A percentile compares a stretch with the other conserved stretches of the same genome.
Conservation (phyloP, 495 filamentous ascomycete species). For the Aspergillus biplanus region DNA sequence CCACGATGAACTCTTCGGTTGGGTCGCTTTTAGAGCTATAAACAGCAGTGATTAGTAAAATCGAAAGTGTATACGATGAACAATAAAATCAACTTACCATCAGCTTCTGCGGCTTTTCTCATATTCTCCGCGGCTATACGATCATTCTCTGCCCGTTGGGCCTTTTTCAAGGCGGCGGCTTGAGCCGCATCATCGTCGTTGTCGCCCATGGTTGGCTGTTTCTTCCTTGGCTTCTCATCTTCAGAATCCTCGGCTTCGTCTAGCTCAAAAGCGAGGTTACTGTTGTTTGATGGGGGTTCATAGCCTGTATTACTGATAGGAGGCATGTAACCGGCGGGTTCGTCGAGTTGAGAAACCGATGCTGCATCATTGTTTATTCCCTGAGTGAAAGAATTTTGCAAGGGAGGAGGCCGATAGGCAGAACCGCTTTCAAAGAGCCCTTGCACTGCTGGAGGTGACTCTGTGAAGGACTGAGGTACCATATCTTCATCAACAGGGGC, state of each 20-base stretch:
- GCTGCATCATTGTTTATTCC: slow-evolving; percentile 15
- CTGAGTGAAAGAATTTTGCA: slow-evolving; percentile 25
- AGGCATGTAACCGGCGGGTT: slow-evolving; percentile 32
- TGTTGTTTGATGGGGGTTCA: slow-evolving; percentile 40
- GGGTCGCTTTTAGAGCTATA: slow-evolving; percentile 45
- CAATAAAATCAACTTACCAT: slow-evolving; percentile 55
- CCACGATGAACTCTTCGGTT: slow-evolving; percentile 74
- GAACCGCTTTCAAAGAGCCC: slow-evolving; percentile 32
- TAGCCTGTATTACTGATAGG: slow-evolving; percentile 32
- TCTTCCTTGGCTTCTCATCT: slow-evolving; percentile 68
- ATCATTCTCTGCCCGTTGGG: slow-evolving; percentile 57
- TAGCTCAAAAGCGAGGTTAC: slow-evolving; percentile 28
- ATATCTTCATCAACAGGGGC: slow-evolving; percentile 50
- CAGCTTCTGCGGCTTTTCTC: slow-evolving; percentile 80
- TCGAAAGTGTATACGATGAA: not conserved
- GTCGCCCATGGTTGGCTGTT: slow-evolving; percentile 80
- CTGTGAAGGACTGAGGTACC: slow-evolving; percentile 34
- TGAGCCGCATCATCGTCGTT: slow-evolving; percentile 56
- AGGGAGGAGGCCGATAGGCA: slow-evolving; percentile 30
- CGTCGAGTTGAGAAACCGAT: slow-evolving; percentile 10
- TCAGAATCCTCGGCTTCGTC: slow-evolving; percentile 41
- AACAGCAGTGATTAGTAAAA: slow-evolving; percentile 28
- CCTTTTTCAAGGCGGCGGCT: slow-evolving; percentile 56
- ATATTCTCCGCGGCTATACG: slow-evolving; percentile 73
- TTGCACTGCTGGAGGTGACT: slow-evolving; percentile 21